A percentile compares a stretch with the other conserved stretches of the same genome.
These are phyloP conservation scores for Zoysia pacifica DNA, from an alignment of 176 grass and related monocot genomes.

Conservation along the genomic window DNA sequence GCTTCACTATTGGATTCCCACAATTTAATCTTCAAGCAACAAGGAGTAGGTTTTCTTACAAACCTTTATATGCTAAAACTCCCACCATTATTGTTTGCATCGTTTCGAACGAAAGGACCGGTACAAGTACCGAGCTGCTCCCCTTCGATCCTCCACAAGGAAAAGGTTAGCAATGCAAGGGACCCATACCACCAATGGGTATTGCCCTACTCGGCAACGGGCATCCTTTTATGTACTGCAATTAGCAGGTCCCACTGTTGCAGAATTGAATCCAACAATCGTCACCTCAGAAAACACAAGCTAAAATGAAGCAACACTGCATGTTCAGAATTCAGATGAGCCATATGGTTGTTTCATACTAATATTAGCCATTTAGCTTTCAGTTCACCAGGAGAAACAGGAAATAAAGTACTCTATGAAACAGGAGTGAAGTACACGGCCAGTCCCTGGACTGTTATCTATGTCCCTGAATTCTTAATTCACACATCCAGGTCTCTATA, in stretches of 20 bases:
- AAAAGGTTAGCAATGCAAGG: background rate
- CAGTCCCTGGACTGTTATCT: too few relatives aligned
- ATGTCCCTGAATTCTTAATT: too few relatives aligned
- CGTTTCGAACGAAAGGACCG: background rate
- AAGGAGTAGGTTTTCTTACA: too few relatives aligned
- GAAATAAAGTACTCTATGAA: background rate
- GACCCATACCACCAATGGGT: too few relatives aligned
- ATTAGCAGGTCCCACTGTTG: background rate
- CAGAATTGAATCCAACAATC: background rate
- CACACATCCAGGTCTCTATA: too few relatives aligned
- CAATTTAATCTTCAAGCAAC: background rate
- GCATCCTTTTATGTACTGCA: background rate
- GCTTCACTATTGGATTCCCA: slow-evolving; percentile 21
- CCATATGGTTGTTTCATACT: too few relatives aligned
- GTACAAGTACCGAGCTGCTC: background rate
- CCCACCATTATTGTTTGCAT: background rate
- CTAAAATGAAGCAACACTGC: too few relatives aligned
- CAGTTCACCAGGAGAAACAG: background rate
- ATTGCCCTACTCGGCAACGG: too few relatives aligned
- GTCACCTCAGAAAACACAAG: background rate
- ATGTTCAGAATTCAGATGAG: too few relatives aligned
- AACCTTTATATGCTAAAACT: background rate
- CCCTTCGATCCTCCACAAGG: slow-evolving; percentile 10
- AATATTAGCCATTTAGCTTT: too few relatives aligned
- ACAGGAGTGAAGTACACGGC: background rate